These are phyloP conservation scores for Cytospora leucostoma DNA, from an alignment of 2,329 filamentous ascomycete genomes.

Conservation along the genomic window DNA sequence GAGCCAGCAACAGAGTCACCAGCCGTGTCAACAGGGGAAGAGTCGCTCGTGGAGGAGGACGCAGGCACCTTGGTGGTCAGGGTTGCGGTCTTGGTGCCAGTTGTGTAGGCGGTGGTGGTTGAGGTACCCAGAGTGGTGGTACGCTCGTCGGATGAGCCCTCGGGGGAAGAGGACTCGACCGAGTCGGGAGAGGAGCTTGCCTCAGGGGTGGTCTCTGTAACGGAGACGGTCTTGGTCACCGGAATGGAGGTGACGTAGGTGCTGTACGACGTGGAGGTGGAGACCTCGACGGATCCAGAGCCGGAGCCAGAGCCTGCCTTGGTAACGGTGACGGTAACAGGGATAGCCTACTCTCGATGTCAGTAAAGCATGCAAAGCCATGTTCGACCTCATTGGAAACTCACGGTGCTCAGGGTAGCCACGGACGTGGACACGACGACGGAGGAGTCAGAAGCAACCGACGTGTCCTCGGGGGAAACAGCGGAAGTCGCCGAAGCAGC, in stretches of 20 bases:
- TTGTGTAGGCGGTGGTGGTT: constrained; percentile 21
- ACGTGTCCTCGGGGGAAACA: too few species aligned
- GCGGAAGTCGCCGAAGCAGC: background rate
- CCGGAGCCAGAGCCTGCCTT: constrained; percentile 17
- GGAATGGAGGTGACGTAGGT: constrained; percentile 27
- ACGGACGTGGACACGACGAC: constrained; percentile 32
- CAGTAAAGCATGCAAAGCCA: too few species aligned
- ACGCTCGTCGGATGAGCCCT: constrained; percentile 3
- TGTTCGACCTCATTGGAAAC: too few species aligned
- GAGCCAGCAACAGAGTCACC: background rate
- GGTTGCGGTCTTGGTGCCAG: constrained; percentile 24
- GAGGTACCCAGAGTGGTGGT: constrained; percentile 21
- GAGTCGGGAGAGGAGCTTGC: constrained; percentile 4
- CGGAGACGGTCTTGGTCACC: constrained; percentile 27
- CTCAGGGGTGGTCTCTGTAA: constrained; percentile 15
- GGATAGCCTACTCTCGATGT: constrained; percentile 25
- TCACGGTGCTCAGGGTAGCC: constrained; percentile 31
- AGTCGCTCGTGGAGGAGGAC: constrained; percentile 10
- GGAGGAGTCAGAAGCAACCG: constrained; percentile 30
- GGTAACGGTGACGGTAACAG: constrained; percentile 29
- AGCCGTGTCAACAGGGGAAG: constrained; percentile 9
- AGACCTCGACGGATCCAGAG: constrained; percentile 22
- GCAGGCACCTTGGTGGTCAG: constrained; percentile 16
- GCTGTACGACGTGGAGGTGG: constrained; percentile 18
- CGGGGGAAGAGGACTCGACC: constrained; percentile 16